Conservation (phyloP, 768 basidiomycete species). For the Kwoniella europaea region DNA sequence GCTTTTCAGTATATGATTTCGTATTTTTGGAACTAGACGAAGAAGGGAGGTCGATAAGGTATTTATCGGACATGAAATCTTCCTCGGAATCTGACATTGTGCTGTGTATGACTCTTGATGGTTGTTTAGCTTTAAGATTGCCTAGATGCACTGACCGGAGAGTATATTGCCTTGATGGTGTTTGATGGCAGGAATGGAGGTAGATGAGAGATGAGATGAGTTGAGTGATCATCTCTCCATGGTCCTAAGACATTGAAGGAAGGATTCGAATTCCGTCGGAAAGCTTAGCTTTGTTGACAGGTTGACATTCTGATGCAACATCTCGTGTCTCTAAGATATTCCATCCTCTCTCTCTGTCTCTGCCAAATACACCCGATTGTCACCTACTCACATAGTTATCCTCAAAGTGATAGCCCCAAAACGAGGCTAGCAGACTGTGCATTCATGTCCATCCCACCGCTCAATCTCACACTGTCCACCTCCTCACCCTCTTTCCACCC, state of each 20-base stretch:
- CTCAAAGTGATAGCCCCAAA: neutral
- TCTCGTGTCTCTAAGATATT: neutral
- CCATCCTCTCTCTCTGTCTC: neutral
- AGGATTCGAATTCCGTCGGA: neutral
- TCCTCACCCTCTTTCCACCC: constrained; percentile 23
- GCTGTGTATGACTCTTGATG: neutral
- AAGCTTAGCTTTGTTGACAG: neutral
- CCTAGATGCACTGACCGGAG: too few species aligned
- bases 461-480: constrained; percentile 6
- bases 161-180: too few species aligned
- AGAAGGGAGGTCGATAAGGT: constrained; percentile 41
- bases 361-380: too few species aligned
- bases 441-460: neutral
- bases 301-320: neutral
- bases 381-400: too few species aligned
- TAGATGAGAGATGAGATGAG: neutral
- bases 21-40: neutral
- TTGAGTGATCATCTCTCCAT: neutral
- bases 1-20: constrained; percentile 38
- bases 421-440: neutral
- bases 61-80: constrained; percentile 59
- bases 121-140: neutral
- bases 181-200: neutral
- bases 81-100: constrained; percentile 56
- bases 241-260: neutral